phyloP scores from a whole-genome alignment of 805 yeast species.

The Candida anglica region DNA sequence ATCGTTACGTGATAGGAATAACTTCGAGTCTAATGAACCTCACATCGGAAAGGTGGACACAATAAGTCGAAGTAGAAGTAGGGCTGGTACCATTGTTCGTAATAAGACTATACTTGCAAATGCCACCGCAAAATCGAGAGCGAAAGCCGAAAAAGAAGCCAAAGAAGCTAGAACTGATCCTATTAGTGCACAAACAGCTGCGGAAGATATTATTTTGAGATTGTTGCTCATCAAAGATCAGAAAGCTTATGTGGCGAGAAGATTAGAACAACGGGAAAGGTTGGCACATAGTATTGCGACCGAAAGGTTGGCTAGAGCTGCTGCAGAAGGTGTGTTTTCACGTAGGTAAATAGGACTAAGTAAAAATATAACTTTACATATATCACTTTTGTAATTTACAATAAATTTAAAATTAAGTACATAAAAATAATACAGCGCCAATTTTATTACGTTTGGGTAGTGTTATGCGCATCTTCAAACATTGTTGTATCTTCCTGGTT shows the following conservation, averaged over 20 bases:
- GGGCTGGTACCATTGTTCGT: constrained; percentile 53
- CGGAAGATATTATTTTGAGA: constrained; percentile 71
- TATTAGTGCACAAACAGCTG: constrained; percentile 35
- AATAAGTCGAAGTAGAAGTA: constrained; percentile 10
- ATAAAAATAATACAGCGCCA: too few relatives aligned
- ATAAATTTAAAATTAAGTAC: too few relatives aligned
- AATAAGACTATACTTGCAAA: constrained; percentile 68
- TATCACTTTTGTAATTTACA: too few relatives aligned
- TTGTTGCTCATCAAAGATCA: constrained; percentile 66
- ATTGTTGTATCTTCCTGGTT: constrained; percentile 22
- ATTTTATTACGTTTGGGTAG: constrained; percentile 4
- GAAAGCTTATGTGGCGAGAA: constrained; percentile 50
- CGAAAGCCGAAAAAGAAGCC: constrained; percentile 42
- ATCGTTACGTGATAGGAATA: constrained; percentile 45
- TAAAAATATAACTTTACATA: background rate
- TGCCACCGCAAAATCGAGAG: constrained; percentile 57
- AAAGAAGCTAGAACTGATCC: constrained; percentile 39
- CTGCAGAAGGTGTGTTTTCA: constrained; percentile 35
- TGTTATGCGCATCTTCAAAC: constrained; percentile 11
- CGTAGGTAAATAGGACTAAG: constrained; percentile 1
- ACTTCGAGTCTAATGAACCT: constrained; percentile 23
- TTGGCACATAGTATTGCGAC: constrained; percentile 53
- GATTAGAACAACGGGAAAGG: constrained; percentile 60
- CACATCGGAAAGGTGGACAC: background rate
- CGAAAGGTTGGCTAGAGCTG: constrained; percentile 46